Evolutionary conservation across 139 green algal genomes (phyloP).

Genomic region (Coelastrella sp.): DNA sequence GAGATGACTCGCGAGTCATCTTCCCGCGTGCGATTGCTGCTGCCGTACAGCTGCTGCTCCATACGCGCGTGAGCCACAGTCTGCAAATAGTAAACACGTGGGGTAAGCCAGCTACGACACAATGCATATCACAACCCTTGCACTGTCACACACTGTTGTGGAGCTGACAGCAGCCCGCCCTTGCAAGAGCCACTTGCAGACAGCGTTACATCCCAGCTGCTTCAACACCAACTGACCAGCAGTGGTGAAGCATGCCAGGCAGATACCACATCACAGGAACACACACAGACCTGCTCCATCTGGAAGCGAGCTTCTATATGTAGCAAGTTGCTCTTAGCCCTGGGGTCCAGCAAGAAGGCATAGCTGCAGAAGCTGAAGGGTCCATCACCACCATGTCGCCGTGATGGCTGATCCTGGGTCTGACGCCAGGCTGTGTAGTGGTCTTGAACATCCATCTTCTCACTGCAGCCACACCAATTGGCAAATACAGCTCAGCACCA

Average conservation of each 20-base stretch:
- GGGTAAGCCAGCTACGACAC: not conserved
- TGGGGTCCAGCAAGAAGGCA: constrained; percentile 92
- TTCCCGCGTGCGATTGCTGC: constrained; percentile 15
- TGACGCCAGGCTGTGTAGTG: constrained; percentile 93
- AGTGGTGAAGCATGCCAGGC: not conserved
- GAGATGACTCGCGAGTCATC: constrained; percentile 71
- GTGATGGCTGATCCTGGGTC: constrained; percentile 68
- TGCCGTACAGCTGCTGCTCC: constrained; percentile 80
- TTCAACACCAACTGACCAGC: no score
- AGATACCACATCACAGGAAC: not conserved
- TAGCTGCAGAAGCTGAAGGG: constrained; percentile 95
- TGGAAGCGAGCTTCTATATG: constrained; percentile 80
- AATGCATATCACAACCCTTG: no score
- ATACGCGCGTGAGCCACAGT: constrained; percentile 77
- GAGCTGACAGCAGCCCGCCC: no score
- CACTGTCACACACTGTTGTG: no score
- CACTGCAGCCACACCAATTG: constrained; percentile 54
- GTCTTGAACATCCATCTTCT: constrained; percentile 93
- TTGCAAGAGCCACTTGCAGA: no score
- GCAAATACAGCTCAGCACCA: not conserved
- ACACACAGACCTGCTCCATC: constrained; percentile 74
- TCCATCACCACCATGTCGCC: constrained; percentile 64
- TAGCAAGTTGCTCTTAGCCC: constrained; percentile 93
- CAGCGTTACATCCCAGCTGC: no score
- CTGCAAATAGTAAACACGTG: constrained; percentile 26